phyloP scores from a whole-genome alignment of 352 stramenopile species.

The Achlya hypogyna region DNA sequence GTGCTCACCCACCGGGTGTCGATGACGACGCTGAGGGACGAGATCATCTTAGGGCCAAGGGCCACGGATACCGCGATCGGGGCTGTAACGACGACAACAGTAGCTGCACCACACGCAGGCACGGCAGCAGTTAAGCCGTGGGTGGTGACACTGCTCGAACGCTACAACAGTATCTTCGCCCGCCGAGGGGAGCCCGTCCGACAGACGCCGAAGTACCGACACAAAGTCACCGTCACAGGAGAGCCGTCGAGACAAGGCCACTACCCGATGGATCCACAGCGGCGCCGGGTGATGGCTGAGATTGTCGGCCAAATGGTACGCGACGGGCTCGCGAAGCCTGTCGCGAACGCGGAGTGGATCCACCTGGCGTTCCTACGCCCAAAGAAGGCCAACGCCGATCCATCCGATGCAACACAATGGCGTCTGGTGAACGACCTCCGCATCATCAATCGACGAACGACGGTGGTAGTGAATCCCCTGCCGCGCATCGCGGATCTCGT shows the following conservation, averaged over 20 bases:
- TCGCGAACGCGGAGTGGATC: background rate
- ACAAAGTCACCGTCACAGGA: background rate
- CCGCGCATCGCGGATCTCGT: background rate
- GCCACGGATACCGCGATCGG: background rate
- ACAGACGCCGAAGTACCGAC: background rate
- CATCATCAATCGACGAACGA: background rate
- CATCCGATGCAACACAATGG: background rate
- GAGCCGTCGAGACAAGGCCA: background rate
- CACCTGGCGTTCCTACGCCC: background rate
- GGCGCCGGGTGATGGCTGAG: background rate
- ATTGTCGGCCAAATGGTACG: background rate
- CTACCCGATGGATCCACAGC: background rate
- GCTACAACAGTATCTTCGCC: background rate
- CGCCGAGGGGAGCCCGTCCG: background rate
- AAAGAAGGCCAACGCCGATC: background rate
- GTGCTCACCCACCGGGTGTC: background rate
- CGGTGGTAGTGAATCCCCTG: background rate
- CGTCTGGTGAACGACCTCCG: background rate
- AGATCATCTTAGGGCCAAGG: background rate
- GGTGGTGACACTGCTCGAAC: background rate
- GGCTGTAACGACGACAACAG: background rate
- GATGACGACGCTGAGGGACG: background rate
- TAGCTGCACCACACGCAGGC: background rate
- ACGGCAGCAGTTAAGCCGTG: background rate
- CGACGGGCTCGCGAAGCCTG: background rate